These are phyloP conservation scores for Thalassiosira oceanica DNA, from an alignment of 352 stramenopile species.

Conservation along the genomic window DNA sequence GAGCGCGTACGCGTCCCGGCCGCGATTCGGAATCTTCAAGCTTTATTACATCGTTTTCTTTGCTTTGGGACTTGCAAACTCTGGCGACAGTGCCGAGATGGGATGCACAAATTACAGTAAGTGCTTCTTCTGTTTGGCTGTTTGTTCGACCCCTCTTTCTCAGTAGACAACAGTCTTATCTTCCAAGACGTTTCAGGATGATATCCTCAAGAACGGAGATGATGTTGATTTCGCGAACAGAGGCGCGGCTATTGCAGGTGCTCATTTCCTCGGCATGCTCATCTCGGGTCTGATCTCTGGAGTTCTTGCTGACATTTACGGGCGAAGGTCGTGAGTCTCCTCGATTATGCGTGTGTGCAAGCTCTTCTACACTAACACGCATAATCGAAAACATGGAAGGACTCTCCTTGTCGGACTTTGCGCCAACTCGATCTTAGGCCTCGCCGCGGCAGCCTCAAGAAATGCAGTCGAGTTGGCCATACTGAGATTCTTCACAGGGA, in stretches of 20 bases:
- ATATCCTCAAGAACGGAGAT: conserved; percentile 24
- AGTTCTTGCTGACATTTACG: conserved; percentile 34
- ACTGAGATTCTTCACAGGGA: conserved; percentile 57
- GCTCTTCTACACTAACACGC: too few species aligned
- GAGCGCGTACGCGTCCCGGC: too few species aligned
- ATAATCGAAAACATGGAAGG: too few species aligned
- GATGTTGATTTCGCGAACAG: conserved; percentile 24
- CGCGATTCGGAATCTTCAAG: too few species aligned
- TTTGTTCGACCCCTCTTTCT: too few species aligned
- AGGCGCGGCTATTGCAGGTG: conserved; percentile 34
- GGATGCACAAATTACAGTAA: conserved; percentile 33
- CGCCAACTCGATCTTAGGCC: conserved; percentile 27
- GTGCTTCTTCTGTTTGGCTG: too few species aligned
- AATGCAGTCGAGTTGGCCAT: conserved; percentile 43
- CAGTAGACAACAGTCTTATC: too few species aligned
- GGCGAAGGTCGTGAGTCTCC: too few species aligned
- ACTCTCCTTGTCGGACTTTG: conserved; percentile 36
- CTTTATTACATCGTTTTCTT: conserved; percentile 58
- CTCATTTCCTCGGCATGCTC: conserved; percentile 51
- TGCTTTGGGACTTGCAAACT: conserved; percentile 48
- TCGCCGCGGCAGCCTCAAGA: conserved; percentile 19
- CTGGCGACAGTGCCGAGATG: conserved; percentile 47
- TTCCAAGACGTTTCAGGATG: conserved; percentile 26
- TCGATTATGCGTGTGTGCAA: too few species aligned
- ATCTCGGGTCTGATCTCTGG: conserved; percentile 37